A percentile compares a stretch with the other conserved stretches of the same genome.
These are phyloP conservation scores for Epichloe amarillans DNA, from an alignment of 2,329 filamentous ascomycete genomes.

Conservation along the genomic window DNA sequence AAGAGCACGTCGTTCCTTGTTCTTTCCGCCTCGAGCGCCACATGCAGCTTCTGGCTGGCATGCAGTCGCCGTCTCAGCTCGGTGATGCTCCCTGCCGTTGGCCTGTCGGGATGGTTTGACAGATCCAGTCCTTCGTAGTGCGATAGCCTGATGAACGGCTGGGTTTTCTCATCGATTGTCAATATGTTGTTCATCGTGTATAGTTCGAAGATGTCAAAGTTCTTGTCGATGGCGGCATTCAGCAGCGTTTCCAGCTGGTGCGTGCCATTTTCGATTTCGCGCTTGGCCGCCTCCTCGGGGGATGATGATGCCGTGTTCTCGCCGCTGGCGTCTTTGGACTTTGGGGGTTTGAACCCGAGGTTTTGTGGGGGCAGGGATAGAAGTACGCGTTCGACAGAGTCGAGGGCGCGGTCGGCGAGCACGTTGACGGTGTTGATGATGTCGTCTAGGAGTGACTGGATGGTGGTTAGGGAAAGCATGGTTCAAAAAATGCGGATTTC, in stretches of 20 bases:
- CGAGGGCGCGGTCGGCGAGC: slow-evolving; percentile 78
- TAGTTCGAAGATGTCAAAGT: slow-evolving; percentile 78
- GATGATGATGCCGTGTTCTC: slow-evolving; percentile 12
- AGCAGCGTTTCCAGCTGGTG: slow-evolving; percentile 75
- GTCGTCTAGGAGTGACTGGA: slow-evolving; percentile 83
- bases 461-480: background rate
- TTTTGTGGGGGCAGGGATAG: slow-evolving; percentile 57
- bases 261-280: slow-evolving; percentile 77
- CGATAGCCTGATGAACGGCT: slow-evolving; percentile 65
- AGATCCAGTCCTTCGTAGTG: slow-evolving; percentile 67
- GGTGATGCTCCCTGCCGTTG: slow-evolving; percentile 55
- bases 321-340: slow-evolving; percentile 2
- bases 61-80: slow-evolving; percentile 60
- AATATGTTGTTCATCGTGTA: slow-evolving; percentile 81
- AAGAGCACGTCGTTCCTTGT: slow-evolving; percentile 61
- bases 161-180: slow-evolving; percentile 52
- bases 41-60: slow-evolving; percentile 65
- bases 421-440: slow-evolving; percentile 96
- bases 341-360: slow-evolving; percentile 59
- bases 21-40: slow-evolving; percentile 54
- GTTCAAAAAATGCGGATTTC: background rate
- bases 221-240: slow-evolving; percentile 69
- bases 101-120: slow-evolving; percentile 18
- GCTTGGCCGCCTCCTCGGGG: slow-evolving; percentile 29
- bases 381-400: slow-evolving; percentile 74